A percentile compares a stretch with the other conserved stretches of the same genome.
Evolutionary conservation across 1,284 basidiomycete species (phyloP).

Genomic region (Sporisorium reilianum): DNA sequence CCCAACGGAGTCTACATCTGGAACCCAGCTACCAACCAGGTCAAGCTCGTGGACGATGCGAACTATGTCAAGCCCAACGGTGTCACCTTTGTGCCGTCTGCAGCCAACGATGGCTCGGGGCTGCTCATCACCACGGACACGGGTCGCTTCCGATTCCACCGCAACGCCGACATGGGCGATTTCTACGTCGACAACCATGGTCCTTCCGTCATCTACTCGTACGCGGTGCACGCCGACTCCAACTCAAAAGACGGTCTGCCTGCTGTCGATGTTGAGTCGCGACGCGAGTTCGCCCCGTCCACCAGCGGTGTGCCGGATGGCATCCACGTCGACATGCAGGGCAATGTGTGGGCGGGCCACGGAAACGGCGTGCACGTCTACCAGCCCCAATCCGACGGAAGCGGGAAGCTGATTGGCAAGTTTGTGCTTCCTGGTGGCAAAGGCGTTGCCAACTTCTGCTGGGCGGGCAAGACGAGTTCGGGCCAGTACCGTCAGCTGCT

Average conservation of each 20-base stretch:
- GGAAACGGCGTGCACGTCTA: slow-evolving; percentile 54
- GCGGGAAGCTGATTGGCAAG: slow-evolving; percentile 50
- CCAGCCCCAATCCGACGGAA: slow-evolving; percentile 29
- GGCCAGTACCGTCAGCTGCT: slow-evolving; percentile 41
- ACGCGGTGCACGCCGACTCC: slow-evolving; percentile 32
- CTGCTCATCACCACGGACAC: slow-evolving; percentile 49
- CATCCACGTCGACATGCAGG: slow-evolving; percentile 40
- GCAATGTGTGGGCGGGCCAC: slow-evolving; percentile 53
- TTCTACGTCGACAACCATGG: slow-evolving; percentile 40
- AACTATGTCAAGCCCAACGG: slow-evolving; percentile 53
- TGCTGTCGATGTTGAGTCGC: slow-evolving; percentile 22
- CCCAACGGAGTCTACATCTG: slow-evolving; percentile 52
- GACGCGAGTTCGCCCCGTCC: slow-evolving; percentile 33
- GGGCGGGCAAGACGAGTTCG: slow-evolving; percentile 36
- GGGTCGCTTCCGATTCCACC: slow-evolving; percentile 38
- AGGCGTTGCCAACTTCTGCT: slow-evolving; percentile 56
- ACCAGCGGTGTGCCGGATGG: slow-evolving; percentile 47
- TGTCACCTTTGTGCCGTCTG: slow-evolving; percentile 45
- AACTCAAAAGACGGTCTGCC: slow-evolving; percentile 29
- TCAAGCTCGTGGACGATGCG: slow-evolving; percentile 36
- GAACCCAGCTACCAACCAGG: slow-evolving; percentile 33
- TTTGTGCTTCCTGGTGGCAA: slow-evolving; percentile 43
- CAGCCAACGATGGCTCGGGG: slow-evolving; percentile 34
- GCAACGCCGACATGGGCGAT: slow-evolving; percentile 36
- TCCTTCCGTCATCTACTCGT: slow-evolving; percentile 35